Base-by-base conservation (phyloP, 768 basidiomycete species). In the Tephrocybe sp. region DNA sequence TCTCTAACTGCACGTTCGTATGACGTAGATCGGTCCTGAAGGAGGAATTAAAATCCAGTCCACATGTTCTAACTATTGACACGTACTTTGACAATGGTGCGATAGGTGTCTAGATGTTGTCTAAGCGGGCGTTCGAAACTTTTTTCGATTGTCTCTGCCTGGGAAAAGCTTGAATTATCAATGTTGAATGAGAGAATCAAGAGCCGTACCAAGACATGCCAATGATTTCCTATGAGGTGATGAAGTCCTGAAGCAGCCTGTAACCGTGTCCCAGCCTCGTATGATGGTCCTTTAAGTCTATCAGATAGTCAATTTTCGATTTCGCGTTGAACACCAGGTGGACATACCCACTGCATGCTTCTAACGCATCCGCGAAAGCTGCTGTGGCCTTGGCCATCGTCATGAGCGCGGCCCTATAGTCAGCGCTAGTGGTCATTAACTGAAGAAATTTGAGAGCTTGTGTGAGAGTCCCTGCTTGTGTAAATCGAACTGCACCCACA, bases 141-240 rank as follows among this genome's bases (percentile, higher is more conserved):
- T 61, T 86, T 85, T 65, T 93, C 90, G 40, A 96, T 73, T 4
- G 89, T 82, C 62, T 92, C 90, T 8, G 89, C 85, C 92, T 94
- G 55, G 19, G 20, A 46, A 44, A 26, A 16, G 45, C 20, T 26
- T 48, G 55, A 54, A 39, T 19, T 39, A 39, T 39, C 19, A 12
- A 19, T 33, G 52, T 33, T 23, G 35, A 48, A 14, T 33, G 33
- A 32, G 10, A 35, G 48, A 39, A 40, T 48, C 51, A 8, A 39
- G 38, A 22, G 40, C 75, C 84, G 53, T 54, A 92, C 92, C 64
- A 98, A 72, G 51, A 98, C 83, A 66, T 93, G 91, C 80, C 90
- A 93, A 58, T 95, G 91, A 65, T 95, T 96, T 44, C 87, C 85
- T 59, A 96, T 85, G 57, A 98, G 79, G 66, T 95, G 89, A 66